These are phyloP conservation scores for Tuber brumale DNA, from an alignment of 495 filamentous ascomycete species.

Conservation along the genomic window DNA sequence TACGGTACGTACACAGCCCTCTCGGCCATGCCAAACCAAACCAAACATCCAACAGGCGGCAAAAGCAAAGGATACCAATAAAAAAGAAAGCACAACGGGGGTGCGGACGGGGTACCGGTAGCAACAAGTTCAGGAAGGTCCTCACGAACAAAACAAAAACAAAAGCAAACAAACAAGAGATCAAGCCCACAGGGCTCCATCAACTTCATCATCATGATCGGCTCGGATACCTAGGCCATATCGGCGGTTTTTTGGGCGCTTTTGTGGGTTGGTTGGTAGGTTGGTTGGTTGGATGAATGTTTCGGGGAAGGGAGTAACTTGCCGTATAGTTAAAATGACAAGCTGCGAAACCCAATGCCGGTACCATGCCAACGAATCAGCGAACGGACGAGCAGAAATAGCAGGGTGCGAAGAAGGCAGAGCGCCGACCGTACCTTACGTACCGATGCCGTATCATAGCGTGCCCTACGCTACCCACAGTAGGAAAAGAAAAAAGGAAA, in stretches of 20 bases:
- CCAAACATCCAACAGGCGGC: neutral
- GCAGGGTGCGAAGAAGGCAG: neutral
- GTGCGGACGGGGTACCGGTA: neutral
- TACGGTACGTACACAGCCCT: neutral
- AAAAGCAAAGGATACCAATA: neutral
- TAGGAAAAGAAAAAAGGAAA: neutral
- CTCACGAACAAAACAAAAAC: neutral
- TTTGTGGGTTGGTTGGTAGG: neutral
- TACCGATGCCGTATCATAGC: neutral
- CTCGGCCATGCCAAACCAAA: neutral
- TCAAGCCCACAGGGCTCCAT: neutral
- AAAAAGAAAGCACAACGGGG: neutral
- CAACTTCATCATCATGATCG: neutral
- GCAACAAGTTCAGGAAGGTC: neutral
- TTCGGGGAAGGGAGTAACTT: neutral
- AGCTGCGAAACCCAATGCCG: neutral
- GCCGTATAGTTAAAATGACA: neutral
- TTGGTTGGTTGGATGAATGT: neutral
- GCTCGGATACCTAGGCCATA: constrained; percentile 1
- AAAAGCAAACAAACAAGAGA: neutral
- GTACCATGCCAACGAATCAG: neutral
- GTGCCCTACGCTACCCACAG: neutral
- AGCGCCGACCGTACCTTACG: neutral
- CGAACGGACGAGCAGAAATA: neutral
- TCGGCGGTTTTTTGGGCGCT: neutral